Conservation (phyloP, 2,329 filamentous ascomycete species). For the Colletotrichum noveboracense region DNA sequence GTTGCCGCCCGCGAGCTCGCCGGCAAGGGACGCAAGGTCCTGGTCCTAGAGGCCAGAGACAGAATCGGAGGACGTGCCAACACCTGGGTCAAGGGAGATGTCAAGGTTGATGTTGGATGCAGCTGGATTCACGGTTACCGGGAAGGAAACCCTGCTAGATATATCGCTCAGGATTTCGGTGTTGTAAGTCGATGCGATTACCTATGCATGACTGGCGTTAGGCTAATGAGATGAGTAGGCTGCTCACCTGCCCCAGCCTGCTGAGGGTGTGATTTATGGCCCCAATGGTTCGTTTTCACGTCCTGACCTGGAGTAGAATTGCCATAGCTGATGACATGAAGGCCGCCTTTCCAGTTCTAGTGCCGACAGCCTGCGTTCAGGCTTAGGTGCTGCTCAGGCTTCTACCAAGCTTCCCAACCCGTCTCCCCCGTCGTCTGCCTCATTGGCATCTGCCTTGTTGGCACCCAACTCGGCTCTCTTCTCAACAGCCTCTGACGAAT, state of each 20-base stretch:
- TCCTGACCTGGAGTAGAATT: no score
- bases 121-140: slow-evolving; percentile 19
- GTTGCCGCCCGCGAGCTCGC: slow-evolving; percentile 13
- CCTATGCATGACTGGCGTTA: not conserved
- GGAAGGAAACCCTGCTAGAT: slow-evolving; percentile 16
- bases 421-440: not conserved
- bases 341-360: slow-evolving; percentile 8
- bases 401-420: slow-evolving; percentile 14
- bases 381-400: slow-evolving; percentile 8
- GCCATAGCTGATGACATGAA: not conserved
- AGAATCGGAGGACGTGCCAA: slow-evolving; percentile 19
- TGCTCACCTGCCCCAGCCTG: slow-evolving; percentile 10
- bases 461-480: not conserved
- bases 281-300: not conserved
- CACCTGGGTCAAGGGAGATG: slow-evolving; percentile 15
- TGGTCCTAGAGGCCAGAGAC: slow-evolving; percentile 19
- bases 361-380: slow-evolving; percentile 5
- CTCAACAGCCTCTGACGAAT: not conserved
- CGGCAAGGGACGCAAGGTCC: slow-evolving; percentile 8
- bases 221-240: slow-evolving; percentile 1
- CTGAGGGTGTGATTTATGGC: slow-evolving; percentile 16
- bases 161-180: slow-evolving; percentile 14
- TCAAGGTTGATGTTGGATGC: slow-evolving; percentile 17
- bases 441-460: slow-evolving; percentile 11
- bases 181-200: slow-evolving; percentile 1